These are phyloP conservation scores for Psidium friedrichsthalianum DNA, from an alignment of 345 rosid species.

Conservation along the genomic window DNA sequence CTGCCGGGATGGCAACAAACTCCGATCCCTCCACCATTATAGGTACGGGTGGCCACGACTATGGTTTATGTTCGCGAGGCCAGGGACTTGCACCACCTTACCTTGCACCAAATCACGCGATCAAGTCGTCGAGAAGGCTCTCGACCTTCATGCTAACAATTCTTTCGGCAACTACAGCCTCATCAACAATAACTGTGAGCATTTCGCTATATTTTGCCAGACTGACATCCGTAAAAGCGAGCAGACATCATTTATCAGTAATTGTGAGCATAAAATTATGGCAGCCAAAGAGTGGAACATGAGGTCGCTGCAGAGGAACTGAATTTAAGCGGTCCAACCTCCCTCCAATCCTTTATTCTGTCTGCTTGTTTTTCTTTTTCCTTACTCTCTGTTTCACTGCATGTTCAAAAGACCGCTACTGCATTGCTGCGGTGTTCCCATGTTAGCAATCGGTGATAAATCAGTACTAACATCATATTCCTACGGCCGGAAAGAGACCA, in stretches of 20 bases:
- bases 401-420: not conserved
- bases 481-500: not conserved
- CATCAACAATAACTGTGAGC: not conserved
- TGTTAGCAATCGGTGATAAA: too few species aligned
- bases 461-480: not conserved
- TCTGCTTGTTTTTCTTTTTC: not conserved
- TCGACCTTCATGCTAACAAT: not conserved
- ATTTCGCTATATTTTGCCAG: not conserved
- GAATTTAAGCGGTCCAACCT: not conserved
- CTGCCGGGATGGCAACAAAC: not conserved
- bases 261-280: conserved; percentile 24
- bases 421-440: too few species aligned
- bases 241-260: not conserved
- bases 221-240: not conserved
- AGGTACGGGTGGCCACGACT: not conserved
- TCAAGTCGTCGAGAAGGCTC: not conserved
- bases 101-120: rapidly evolving
- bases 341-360: not conserved
- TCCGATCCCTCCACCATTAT: not conserved
- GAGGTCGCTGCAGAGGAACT: not conserved
- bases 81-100: not conserved
- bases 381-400: not conserved
- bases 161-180: not conserved
- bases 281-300: conserved; percentile 1
- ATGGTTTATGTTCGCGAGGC: not conserved